Conservation (phyloP, 139 green algal species). For the Marvania coccoides region DNA sequence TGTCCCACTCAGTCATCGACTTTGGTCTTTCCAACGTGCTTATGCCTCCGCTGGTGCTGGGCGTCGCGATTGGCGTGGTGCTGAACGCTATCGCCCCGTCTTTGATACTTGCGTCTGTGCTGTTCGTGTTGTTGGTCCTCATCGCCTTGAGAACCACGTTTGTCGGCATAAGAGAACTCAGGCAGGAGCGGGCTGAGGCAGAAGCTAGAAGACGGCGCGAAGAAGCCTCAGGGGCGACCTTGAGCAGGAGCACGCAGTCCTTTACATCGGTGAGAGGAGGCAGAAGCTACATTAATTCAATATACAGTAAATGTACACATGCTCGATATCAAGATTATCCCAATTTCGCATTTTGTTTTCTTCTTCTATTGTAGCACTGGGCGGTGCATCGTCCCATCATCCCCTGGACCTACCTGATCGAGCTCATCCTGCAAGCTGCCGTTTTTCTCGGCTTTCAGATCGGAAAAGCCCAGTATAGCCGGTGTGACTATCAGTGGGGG, state of each 20-base stretch:
- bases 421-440: not conserved
- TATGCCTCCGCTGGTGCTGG: constrained; percentile 5
- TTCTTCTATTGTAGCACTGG: not conserved
- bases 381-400: not conserved
- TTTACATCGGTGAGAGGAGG: not conserved
- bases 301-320: constrained; percentile 1
- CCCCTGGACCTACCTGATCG: not conserved
- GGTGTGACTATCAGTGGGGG: constrained; percentile 9
- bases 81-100: not conserved
- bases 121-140: not conserved
- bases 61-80: constrained; percentile 1
- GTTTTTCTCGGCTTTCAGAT: constrained; percentile 1
- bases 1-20: not conserved
- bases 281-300: not conserved
- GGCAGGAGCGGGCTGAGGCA: not conserved
- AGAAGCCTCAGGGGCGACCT: not conserved
- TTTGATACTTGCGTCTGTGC: constrained; percentile 3
- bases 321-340: too few species aligned
- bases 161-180: too few species aligned
- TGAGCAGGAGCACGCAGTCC: not conserved
- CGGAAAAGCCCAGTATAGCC: constrained; percentile 2
- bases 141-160: not conserved
- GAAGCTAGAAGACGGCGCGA: not conserved
- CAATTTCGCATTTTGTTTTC: too few species aligned
- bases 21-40: not conserved